phyloP scores from a whole-genome alignment of 305 asterid species.

The Fraxinus dipetala region DNA sequence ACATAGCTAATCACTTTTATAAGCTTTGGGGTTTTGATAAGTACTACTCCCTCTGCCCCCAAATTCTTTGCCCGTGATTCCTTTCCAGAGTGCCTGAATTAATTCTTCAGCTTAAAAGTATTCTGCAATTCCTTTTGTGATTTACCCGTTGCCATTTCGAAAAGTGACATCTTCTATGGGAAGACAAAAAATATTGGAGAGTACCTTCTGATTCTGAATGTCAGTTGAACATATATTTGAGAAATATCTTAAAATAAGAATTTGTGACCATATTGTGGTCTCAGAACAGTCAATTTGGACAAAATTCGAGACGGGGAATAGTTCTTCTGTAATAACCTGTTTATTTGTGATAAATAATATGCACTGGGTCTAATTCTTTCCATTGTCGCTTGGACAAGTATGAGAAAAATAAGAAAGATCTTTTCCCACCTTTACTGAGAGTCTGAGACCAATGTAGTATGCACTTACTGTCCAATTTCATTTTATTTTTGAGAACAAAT shows the following conservation, averaged over 20 bases:
- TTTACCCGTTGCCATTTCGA: neutral
- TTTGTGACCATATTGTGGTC: neutral
- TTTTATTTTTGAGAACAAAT: too few relatives aligned
- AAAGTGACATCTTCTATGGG: neutral
- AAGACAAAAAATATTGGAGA: neutral
- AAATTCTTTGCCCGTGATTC: neutral
- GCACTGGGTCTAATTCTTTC: neutral
- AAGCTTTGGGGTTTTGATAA: neutral
- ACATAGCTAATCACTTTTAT: neutral
- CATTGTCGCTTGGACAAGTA: neutral
- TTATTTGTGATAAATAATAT: neutral
- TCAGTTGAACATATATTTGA: neutral
- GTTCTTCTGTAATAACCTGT: neutral
- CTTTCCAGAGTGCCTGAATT: neutral
- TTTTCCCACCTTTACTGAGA: too few relatives aligned
- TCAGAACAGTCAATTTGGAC: neutral
- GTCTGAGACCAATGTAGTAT: neutral
- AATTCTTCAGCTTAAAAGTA: neutral
- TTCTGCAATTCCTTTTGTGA: neutral
- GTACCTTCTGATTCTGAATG: neutral
- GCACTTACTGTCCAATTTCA: neutral
- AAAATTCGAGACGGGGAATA: neutral
- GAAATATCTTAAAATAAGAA: neutral
- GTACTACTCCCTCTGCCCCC: neutral
- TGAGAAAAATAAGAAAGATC: neutral